Base-by-base conservation (phyloP, 768 basidiomycete genomes). In the Arthromyces matolae region DNA sequence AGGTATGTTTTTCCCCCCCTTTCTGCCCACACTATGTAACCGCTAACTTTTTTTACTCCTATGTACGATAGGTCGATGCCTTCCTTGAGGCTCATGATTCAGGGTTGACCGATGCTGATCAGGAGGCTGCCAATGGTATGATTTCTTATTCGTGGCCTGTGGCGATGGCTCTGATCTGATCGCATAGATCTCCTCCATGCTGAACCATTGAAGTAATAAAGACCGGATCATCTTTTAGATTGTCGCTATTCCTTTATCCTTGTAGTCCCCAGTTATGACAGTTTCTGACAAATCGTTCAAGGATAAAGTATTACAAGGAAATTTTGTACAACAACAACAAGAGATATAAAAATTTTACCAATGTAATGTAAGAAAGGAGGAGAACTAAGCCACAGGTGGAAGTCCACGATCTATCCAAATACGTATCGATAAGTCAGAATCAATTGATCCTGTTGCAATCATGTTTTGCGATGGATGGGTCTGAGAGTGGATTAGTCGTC, bases 71-170 rank as follows among this genome's bases (percentile, higher is more conserved):
- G 84, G 89, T 93, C 45, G 93, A 95, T 60, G 93, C 92, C 0
- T 95, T 95, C 77, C 72, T 97, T 35, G 93, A 96, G 60, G 93
- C 90, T 2, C 89, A 97, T 63, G 93, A 92, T 67, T 83, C 86
- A 6, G 89, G 89, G 14, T 70, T 92, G 44, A 82, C 84, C 3
- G 86, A 88, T 50, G 88, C 82, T 3, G 87, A 93, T 59, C 81
- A 85, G 63, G 78, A 81, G 54, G 77, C 86, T 18, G 86, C 86
- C 6, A 83, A 85, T 67, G 89, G 88, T 86, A 53, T 52, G 76
- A 62, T 5, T 28, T 42, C 7, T 43, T 40, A 9, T 48, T 48
- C 4, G 22, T 33, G 12, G 10, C 35, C 20, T 12, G 14, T 16
- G 20, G 42, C 42, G 29, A 37, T 13, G 28, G 33, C 35, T 45